Evolutionary conservation across 2,329 filamentous ascomycete species (phyloP), one percentile per base, ranked within the genome.

Genomic region (Curvularia sp.): DNA sequence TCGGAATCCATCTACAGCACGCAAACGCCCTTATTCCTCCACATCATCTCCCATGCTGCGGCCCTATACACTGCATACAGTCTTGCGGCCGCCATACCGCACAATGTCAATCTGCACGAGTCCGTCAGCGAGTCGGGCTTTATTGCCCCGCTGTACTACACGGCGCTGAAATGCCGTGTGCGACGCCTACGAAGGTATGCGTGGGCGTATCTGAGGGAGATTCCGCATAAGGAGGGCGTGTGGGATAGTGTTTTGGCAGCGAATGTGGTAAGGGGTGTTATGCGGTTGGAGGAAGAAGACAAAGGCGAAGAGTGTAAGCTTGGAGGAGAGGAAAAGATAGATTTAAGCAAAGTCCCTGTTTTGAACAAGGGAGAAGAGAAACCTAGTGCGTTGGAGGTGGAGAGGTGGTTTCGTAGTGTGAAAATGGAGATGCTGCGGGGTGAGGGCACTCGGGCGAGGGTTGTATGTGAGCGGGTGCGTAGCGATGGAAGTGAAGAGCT

Each of bases 101-200:
- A 41, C 0, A 58, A 58, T 12, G 42, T 61, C 30, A 52, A 58
- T 6, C 42, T 58, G 2, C 15, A 55, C 2, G 10, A 55, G 10
- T 54, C 53, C 3, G 38, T 60, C 20, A 43, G 35, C 73, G 81
- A 57, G 4, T 53, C 30, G 9, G 55, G 55, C n/a, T 53, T 53
- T 8, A 48, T 57, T 9, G 42, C 55, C 3, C 43, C 49, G 5
- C 7, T 57, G n/a, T 57, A 53, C 10, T 53, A 53, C n/a, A 43
- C 49, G 3, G 82, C 80, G 0, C 54, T 81, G 3, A 84, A 84
- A 58, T 85, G 83, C 42, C 80, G 83, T 0, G 67, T 77, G 2
- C 77, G 75, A 41, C 66, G 68, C 4, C 66, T 84, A 8, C 75
- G 83, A 35, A 58, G 73, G 0, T 77, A 80, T 35, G 80, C 80